phyloP scores from a whole-genome alignment of 129 eudicot species.

The Flaveria bidentis region DNA sequence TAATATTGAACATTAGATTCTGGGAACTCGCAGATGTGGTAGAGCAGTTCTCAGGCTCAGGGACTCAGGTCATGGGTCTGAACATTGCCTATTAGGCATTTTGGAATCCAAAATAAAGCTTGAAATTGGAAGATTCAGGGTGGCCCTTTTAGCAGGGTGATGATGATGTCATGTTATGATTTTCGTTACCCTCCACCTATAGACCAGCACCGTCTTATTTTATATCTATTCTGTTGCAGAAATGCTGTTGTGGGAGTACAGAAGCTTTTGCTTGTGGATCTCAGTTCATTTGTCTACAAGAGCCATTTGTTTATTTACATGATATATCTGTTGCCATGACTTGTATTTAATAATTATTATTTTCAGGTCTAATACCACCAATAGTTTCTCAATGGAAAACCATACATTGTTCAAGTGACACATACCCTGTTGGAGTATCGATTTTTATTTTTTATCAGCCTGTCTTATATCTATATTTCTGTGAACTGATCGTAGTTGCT shows the following conservation, averaged over 20 bases:
- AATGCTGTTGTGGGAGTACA: constrained; percentile 68
- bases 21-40: constrained; percentile 82
- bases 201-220: constrained; percentile 47
- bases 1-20: constrained; percentile 59
- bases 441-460: neutral
- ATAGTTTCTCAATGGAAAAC: constrained; percentile 19
- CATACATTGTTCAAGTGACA: constrained; percentile 23
- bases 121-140: constrained; percentile 48
- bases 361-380: constrained; percentile 38
- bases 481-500: neutral
- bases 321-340: constrained; percentile 31
- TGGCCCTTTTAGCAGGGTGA: constrained; percentile 47
- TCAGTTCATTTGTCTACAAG: constrained; percentile 52
- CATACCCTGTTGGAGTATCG: constrained; percentile 9
- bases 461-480: neutral
- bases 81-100: constrained; percentile 44
- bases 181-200: constrained; percentile 56
- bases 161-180: constrained; percentile 52
- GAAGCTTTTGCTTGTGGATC: constrained; percentile 66
- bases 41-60: constrained; percentile 64
- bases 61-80: constrained; percentile 55
- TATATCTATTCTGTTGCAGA: constrained; percentile 73
- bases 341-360: constrained; percentile 24
- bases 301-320: constrained; percentile 38
- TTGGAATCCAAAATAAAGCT: constrained; percentile 43